phyloP scores from a whole-genome alignment of 495 filamentous ascomycete species.

The Hyaloscypha finlandica region DNA sequence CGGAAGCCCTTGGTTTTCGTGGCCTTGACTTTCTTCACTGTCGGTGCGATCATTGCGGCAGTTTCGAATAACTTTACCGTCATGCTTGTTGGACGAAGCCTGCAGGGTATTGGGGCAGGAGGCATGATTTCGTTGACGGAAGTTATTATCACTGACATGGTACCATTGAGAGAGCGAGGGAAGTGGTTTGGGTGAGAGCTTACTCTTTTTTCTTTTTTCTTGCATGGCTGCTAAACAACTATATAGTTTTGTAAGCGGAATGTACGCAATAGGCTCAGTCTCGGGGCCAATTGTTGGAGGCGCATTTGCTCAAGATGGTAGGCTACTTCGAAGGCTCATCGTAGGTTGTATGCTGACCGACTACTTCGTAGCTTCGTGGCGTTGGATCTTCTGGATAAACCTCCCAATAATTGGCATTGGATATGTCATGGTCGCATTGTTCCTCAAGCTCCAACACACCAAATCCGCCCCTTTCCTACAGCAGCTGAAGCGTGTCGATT shows the following conservation, averaged over 20 bases:
- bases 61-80: slow-evolving; percentile 58
- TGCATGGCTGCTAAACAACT: neutral
- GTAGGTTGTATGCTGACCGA: neutral
- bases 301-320: slow-evolving; percentile 62
- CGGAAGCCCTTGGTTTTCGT: slow-evolving; percentile 46
- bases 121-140: slow-evolving; percentile 63
- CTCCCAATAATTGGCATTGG: slow-evolving; percentile 43
- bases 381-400: slow-evolving; percentile 48
- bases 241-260: slow-evolving; percentile 34
- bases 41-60: slow-evolving; percentile 58
- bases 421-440: slow-evolving; percentile 41
- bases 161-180: slow-evolving; percentile 50
- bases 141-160: slow-evolving; percentile 64
- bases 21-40: slow-evolving; percentile 52
- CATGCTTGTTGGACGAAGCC: slow-evolving; percentile 44
- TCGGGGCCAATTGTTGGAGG: slow-evolving; percentile 69
- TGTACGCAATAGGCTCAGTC: slow-evolving; percentile 66
- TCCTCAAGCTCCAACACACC: slow-evolving; percentile 36
- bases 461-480: slow-evolving; percentile 38
- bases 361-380: slow-evolving; percentile 8
- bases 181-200: slow-evolving; percentile 34
- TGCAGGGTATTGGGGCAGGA: slow-evolving; percentile 68
- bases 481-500: slow-evolving; percentile 57
- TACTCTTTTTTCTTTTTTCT: neutral
- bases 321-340: neutral